phyloP scores from a whole-genome alignment of 192 early-diverging fungal genomes.

The Dissophora globulifera region DNA sequence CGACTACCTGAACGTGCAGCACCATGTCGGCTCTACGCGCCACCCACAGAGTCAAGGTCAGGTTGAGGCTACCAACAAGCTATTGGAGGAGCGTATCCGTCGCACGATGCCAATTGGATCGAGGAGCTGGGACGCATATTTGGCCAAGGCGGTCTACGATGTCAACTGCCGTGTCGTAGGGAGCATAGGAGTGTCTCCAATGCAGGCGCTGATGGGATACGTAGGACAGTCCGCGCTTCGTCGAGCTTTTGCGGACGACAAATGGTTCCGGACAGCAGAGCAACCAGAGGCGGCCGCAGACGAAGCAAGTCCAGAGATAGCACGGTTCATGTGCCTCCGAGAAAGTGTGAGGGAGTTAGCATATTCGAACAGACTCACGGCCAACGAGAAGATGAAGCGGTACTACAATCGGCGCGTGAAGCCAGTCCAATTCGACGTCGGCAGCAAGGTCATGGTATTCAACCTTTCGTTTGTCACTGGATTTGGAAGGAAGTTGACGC shows the following conservation, averaged over 20 bases:
- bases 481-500: conserved; percentile 1
- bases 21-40: background rate
- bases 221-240: background rate
- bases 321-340: background rate
- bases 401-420: conserved; percentile 5
- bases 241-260: background rate
- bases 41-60: conserved; percentile 4
- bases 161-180: conserved; percentile 3
- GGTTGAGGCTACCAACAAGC: conserved; percentile 4
- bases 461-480: conserved; percentile 3
- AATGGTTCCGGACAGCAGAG: background rate
- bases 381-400: conserved; percentile 4
- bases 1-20: background rate
- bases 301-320: background rate
- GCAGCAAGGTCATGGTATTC: background rate
- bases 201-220: background rate
- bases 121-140: background rate
- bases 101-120: background rate
- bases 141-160: conserved; percentile 2
- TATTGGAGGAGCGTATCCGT: background rate
- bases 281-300: background rate
- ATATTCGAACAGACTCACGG: background rate
- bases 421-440: background rate
- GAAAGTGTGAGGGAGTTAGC: background rate
- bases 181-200: background rate